A percentile compares a stretch with the other conserved stretches of the same genome.
These are phyloP conservation scores for Sistotremastrum niveocremeum DNA, from an alignment of 768 basidiomycete species.

Conservation along the genomic window DNA sequence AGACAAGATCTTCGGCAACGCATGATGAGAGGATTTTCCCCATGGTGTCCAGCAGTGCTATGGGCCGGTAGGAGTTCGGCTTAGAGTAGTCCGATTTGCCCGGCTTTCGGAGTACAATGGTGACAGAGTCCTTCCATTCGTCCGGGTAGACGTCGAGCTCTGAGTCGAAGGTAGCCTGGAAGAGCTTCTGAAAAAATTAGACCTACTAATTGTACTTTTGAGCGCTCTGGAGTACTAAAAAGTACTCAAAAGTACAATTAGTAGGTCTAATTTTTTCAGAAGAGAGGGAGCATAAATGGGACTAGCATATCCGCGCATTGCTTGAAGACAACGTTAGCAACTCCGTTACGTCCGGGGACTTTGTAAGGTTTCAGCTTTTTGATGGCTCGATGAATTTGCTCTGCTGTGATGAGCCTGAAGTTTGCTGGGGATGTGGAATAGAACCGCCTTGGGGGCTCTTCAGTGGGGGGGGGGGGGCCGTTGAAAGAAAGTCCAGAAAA, in stretches of 20 bases:
- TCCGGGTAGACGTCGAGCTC: constrained; percentile 17
- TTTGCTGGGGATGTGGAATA: constrained; percentile 4
- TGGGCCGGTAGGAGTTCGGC: constrained; percentile 23
- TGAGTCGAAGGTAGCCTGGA: no score
- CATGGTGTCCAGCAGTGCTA: constrained; percentile 21
- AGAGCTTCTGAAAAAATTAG: no score
- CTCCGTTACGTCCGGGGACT: constrained; percentile 15
- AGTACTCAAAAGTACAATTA: no score
- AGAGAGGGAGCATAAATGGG: constrained; percentile 11
- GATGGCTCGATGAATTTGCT: constrained; percentile 5
- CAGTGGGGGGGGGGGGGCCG: background rate
- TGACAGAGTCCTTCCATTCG: constrained; percentile 16
- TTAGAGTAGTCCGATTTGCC: constrained; percentile 20
- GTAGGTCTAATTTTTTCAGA: no score
- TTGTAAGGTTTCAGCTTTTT: constrained; percentile 9
- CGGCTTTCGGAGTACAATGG: constrained; percentile 22
- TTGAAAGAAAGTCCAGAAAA: constrained; percentile 16
- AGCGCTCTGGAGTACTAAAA: no score
- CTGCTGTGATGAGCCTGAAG: constrained; percentile 3
- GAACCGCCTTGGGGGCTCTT: background rate
- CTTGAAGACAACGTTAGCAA: constrained; percentile 21
- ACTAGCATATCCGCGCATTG: constrained; percentile 13
- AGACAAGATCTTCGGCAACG: constrained; percentile 12
- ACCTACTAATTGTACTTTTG: no score
- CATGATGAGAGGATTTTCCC: constrained; percentile 17